Percentiles rank a stretch among this genome's conserved stretches.
Conservation (phyloP, 2,329 filamentous ascomycete species). For the Trichophyton verrucosum region DNA sequence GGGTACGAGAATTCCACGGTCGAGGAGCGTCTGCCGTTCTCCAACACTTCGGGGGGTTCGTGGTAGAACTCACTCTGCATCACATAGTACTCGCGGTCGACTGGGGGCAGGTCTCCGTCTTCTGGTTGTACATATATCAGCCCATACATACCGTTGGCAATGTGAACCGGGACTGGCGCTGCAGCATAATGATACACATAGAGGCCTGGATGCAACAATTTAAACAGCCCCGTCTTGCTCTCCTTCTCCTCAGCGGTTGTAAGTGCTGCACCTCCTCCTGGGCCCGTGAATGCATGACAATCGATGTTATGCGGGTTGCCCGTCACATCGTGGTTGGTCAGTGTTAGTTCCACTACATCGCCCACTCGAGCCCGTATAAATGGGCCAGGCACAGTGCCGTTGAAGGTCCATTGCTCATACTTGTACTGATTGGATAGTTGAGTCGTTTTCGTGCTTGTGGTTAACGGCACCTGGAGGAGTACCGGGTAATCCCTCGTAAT, state of each 20-base stretch:
- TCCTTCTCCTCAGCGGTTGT: constrained; percentile 24
- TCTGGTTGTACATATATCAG: constrained; percentile 27
- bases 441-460: constrained; percentile 17
- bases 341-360: constrained; percentile 22
- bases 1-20: constrained; percentile 27
- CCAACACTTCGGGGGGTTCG: constrained; percentile 24
- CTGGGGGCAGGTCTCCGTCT: constrained; percentile 19
- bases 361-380: constrained; percentile 27
- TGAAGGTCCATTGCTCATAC: constrained; percentile 28
- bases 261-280: constrained; percentile 23
- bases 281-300: constrained; percentile 25
- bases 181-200: constrained; percentile 27
- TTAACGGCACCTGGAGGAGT: constrained; percentile 21
- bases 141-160: constrained; percentile 29
- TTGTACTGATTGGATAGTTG: constrained; percentile 26
- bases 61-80: constrained; percentile 30
- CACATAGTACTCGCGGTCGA: constrained; percentile 27
- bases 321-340: constrained; percentile 24
- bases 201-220: constrained; percentile 21
- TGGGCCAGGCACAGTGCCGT: constrained; percentile 23
- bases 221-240: constrained; percentile 23
- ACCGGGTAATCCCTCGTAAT: constrained; percentile 23
- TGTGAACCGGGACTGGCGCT: constrained; percentile 26
- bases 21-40: constrained; percentile 20
- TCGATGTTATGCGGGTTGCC: constrained; percentile 29